phyloP scores from a whole-genome alignment of 2,329 filamentous ascomycete genomes.

The Blastomyces silverae region DNA sequence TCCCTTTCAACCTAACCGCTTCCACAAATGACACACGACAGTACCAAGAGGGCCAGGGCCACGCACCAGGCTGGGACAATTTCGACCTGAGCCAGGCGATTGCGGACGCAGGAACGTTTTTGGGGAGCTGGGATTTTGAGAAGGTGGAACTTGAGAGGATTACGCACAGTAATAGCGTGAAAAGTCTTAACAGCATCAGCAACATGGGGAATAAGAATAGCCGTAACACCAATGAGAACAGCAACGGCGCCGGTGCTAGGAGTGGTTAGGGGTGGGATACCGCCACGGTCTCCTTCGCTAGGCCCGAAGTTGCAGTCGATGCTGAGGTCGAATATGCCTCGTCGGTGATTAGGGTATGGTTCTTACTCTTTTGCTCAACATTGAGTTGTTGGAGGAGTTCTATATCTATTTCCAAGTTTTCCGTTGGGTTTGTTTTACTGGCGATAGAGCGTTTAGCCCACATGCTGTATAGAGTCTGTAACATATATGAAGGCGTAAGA shows the following conservation, averaged over 20 bases:
- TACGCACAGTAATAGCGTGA: not conserved
- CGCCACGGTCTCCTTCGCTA: conserved; percentile 17
- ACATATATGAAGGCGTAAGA: not conserved
- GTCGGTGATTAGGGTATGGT: not conserved
- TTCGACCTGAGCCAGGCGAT: conserved; percentile 42
- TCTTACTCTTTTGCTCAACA: not conserved
- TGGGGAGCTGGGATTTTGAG: conserved; percentile 40
- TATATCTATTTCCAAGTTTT: not conserved
- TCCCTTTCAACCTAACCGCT: conserved; percentile 30
- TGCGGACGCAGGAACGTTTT: conserved; percentile 42
- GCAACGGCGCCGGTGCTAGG: not conserved
- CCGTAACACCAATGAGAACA: not conserved
- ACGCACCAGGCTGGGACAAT: conserved; percentile 26
- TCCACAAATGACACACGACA: conserved; percentile 25
- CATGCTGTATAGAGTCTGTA: not conserved
- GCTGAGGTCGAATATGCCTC: not conserved
- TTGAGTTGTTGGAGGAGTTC: not conserved
- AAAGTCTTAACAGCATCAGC: not conserved
- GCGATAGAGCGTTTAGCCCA: not conserved
- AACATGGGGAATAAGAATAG: not conserved
- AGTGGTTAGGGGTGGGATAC: not conserved
- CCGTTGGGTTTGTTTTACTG: not conserved
- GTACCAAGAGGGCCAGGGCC: conserved; percentile 34
- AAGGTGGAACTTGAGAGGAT: conserved; percentile 26
- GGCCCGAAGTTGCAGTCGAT: conserved; percentile 3